Evolutionary conservation across 2,329 filamentous ascomycete species (phyloP), one percentile per base, ranked within the genome.

Genomic region (Beauveria caledonica): DNA sequence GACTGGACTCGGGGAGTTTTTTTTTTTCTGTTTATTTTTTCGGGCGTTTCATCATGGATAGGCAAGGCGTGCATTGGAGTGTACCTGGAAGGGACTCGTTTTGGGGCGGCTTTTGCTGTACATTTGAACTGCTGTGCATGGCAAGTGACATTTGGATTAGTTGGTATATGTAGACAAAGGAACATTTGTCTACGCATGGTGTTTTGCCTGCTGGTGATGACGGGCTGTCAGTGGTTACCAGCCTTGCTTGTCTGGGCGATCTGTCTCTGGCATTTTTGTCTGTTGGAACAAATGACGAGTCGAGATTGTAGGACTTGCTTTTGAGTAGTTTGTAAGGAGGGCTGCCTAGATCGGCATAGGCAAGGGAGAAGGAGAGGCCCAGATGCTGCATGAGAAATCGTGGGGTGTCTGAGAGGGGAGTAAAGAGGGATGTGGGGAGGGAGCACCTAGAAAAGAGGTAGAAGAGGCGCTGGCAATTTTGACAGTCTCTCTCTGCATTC

Each of bases 121-220:
- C 53, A 61, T 58, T 61, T 61, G 27, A 48, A 45, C 29, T 42
- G 21, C 17, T 46, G 42, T 60, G 21, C 29, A 44, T 40, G 17
- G 44, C 29, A 27, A 29, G 4, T 21, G 39, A 40, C 44, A 49
- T 40, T 42, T 60, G 21, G 40, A 60, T 48, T 60, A 53, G 40
- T 48, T 46, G 29, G 42, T 49, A 46, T 59, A 59, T 53, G 53
- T 52, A 59, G 17, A 53, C 11, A 23, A 51, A 58, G n/a, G 46
- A 46, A 45, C 51, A 44, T 42, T 13, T 44, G 33, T 15, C 36
- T 40, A 19, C 17, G 19, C 2, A 19, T 49, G 19, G 13, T 36
- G 27, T 5, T 48, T 42, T 21, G 39, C 29, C 5, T 36, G 15
- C 44, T 19, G 21, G 21, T 39, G 21, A 17, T 7, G n/a, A 13